Evolutionary conservation across 75 land plant genomes (phyloP).

Genomic region (Sequoiadendron giganteum): DNA sequence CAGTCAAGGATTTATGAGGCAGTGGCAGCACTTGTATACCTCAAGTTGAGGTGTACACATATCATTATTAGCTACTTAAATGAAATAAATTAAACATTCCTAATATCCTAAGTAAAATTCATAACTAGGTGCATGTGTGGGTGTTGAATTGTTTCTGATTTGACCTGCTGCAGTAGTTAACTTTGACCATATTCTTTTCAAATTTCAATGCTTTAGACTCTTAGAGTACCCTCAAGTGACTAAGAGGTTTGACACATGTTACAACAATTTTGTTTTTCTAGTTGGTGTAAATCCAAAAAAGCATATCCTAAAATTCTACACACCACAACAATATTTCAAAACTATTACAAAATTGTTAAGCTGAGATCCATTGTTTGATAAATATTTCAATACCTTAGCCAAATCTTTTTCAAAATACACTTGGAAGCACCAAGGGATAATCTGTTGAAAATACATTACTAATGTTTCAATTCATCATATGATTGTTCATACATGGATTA

Average conservation of each 20-base stretch:
- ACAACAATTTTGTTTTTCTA: neutral
- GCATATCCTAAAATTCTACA: neutral
- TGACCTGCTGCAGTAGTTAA: too few species aligned
- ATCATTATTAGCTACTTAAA: too few species aligned
- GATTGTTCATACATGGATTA: neutral
- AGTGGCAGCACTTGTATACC: too few species aligned
- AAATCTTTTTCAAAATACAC: neutral
- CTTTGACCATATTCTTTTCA: neutral
- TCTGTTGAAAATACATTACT: neutral
- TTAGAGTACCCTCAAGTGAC: neutral
- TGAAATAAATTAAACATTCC: too few species aligned
- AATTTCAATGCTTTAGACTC: neutral
- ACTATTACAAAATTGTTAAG: neutral
- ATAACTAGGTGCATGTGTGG: too few species aligned
- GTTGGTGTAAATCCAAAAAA: neutral
- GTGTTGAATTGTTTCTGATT: too few species aligned
- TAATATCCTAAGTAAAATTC: too few species aligned
- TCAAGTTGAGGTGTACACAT: too few species aligned
- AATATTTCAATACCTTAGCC: neutral
- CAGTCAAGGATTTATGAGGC: too few species aligned
- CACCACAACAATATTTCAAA: neutral
- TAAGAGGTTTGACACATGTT: neutral
- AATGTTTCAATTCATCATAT: neutral
- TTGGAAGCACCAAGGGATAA: neutral
- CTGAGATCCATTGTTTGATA: neutral